Evolutionary conservation across 805 yeast genomes (phyloP).

Genomic region (Candida loeiensis): DNA sequence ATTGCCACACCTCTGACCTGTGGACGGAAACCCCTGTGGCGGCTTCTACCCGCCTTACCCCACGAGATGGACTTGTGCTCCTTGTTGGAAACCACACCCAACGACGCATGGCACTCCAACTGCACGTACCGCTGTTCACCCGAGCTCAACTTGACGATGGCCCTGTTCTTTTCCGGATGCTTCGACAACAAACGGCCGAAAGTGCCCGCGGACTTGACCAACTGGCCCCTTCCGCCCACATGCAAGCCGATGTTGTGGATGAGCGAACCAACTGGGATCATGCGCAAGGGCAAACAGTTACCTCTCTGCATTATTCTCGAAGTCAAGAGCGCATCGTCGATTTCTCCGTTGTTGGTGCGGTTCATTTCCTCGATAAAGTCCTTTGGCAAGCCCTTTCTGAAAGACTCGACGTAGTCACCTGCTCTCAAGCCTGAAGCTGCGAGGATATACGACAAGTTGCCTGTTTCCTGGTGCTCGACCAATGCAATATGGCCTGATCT

Average conservation of each 20-base stretch:
- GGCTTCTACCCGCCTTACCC: constrained; percentile 96
- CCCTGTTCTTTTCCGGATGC: constrained; percentile 63
- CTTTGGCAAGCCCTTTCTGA: constrained; percentile 81
- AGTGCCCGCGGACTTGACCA: constrained; percentile 93
- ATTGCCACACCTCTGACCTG: constrained; percentile 96
- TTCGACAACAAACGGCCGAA: constrained; percentile 86
- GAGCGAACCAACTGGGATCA: constrained; percentile 94
- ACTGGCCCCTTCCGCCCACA: constrained; percentile 72
- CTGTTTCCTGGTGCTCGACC: constrained; percentile 59
- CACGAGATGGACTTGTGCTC: constrained; percentile 85
- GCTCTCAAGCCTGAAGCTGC: constrained; percentile 92
- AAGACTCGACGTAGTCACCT: constrained; percentile 88
- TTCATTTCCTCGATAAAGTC: constrained; percentile 71
- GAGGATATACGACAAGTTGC: constrained; percentile 69
- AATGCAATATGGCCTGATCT: constrained; percentile 92
- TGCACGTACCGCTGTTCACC: constrained; percentile 94
- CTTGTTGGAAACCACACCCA: constrained; percentile 88
- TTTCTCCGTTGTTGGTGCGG: constrained; percentile 60
- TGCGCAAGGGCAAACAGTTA: constrained; percentile 84
- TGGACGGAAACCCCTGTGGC: constrained; percentile 92
- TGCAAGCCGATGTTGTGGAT: constrained; percentile 81
- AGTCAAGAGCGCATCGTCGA: constrained; percentile 87
- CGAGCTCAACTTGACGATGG: constrained; percentile 75
- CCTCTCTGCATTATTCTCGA: constrained; percentile 89
- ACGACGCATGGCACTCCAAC: constrained; percentile 84